A percentile compares a stretch with the other conserved stretches of the same genome.
Conservation (phyloP, 306 rosid genomes). For the Fragaria ananassa region DNA sequence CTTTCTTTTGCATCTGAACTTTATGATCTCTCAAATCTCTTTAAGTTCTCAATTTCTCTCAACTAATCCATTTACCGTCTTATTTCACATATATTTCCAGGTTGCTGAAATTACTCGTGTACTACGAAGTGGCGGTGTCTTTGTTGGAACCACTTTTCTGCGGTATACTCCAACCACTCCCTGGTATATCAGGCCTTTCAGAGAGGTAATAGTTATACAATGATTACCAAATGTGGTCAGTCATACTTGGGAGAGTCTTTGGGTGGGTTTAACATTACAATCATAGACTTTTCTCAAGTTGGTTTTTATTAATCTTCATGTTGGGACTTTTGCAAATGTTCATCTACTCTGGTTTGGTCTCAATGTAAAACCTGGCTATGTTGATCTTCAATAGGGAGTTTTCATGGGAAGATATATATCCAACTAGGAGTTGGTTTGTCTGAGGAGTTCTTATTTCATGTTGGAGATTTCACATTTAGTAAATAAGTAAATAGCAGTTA, state of each 20-base stretch:
- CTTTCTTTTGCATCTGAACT: slow-evolving; percentile 7
- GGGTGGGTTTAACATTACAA: slow-evolving; percentile 1
- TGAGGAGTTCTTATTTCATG: neutral
- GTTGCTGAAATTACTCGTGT: slow-evolving; percentile 75
- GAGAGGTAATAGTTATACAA: slow-evolving; percentile 47
- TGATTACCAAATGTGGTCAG: neutral
- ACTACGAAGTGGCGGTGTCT: slow-evolving; percentile 72
- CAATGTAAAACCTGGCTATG: neutral
- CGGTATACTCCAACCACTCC: slow-evolving; percentile 67
- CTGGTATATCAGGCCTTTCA: slow-evolving; percentile 40
- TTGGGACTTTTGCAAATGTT: slow-evolving; percentile 4
- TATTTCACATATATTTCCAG: slow-evolving; percentile 32
- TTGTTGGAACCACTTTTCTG: slow-evolving; percentile 89
- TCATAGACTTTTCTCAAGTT: neutral
- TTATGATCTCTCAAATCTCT: neutral
- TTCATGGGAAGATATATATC: neutral
- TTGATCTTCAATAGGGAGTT: neutral
- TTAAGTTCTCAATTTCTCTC: slow-evolving; percentile 1
- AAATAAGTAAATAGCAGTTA: neutral
- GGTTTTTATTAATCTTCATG: neutral
- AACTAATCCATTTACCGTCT: slow-evolving; percentile 12
- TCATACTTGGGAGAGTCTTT: slow-evolving; percentile 13
- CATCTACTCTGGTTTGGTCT: neutral
- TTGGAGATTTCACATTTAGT: neutral
- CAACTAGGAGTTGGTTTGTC: slow-evolving; percentile 2